Percentiles rank a stretch among this genome's conserved stretches.
Conservation (phyloP, 2,329 filamentous ascomycete species). For the Ceratocystis variospora region DNA sequence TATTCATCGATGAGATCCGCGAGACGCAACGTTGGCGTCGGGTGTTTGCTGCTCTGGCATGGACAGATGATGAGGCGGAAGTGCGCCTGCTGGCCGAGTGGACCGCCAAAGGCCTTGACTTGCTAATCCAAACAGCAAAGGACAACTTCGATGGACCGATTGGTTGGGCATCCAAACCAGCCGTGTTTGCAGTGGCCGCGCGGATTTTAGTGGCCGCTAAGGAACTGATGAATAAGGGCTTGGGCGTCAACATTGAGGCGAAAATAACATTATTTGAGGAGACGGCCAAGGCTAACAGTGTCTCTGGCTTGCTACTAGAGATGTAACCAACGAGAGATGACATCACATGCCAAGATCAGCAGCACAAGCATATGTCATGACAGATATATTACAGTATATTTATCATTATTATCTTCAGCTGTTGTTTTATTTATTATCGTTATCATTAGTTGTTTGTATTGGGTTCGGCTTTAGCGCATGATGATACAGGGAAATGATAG, state of each 20-base stretch:
- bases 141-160: constrained; percentile 45
- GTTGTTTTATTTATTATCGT: too few relatives aligned
- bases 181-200: constrained; percentile 49
- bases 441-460: too few relatives aligned
- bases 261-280: constrained; percentile 14
- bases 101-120: constrained; percentile 36
- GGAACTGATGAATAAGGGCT: constrained; percentile 24
- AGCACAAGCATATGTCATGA: not conserved
- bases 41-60: constrained; percentile 30
- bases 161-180: constrained; percentile 56
- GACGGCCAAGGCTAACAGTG: constrained; percentile 12
- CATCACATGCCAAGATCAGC: not conserved
- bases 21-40: constrained; percentile 58
- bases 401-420: not conserved
- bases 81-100: constrained; percentile 30
- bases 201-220: constrained; percentile 32
- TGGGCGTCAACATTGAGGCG: constrained; percentile 19
- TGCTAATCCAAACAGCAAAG: constrained; percentile 19
- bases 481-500: not conserved
- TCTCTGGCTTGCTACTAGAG: constrained; percentile 20
- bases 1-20: constrained; percentile 73
- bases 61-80: constrained; percentile 19
- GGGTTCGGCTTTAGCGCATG: not conserved
- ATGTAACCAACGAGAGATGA: constrained; percentile 7
- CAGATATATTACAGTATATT: constrained; percentile 1